These are phyloP conservation scores for Wallacemonas sp. DNA, from an alignment of 208 protist species.

Conservation along the genomic window DNA sequence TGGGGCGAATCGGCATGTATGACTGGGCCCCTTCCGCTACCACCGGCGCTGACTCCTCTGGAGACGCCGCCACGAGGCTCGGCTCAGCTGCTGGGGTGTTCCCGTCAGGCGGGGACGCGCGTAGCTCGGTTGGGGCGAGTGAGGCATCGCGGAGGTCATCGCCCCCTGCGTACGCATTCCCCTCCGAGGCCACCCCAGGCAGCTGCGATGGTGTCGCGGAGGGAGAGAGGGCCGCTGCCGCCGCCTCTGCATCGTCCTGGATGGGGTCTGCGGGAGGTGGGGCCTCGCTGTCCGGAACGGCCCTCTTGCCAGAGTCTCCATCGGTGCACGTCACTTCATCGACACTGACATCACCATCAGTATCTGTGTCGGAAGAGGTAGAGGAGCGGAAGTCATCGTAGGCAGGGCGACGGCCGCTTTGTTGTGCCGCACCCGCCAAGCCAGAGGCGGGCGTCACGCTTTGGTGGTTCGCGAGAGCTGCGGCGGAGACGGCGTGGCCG, in stretches of 20 bases:
- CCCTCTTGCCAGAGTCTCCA: too few species aligned
- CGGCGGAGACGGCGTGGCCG: too few species aligned
- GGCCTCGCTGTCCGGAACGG: too few species aligned
- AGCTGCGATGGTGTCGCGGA: constrained; percentile 10
- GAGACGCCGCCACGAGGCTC: too few species aligned
- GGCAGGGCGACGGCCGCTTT: not conserved
- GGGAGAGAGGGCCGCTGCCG: not conserved
- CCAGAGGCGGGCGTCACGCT: too few species aligned
- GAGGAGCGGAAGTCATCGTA: constrained; percentile 14
- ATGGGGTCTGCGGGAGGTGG: too few species aligned
- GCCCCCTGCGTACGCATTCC: not conserved
- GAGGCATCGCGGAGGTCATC: constrained; percentile 3
- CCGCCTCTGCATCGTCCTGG: not conserved
- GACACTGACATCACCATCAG: constrained; percentile 1
- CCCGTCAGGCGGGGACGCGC: not conserved
- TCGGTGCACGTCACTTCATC: too few species aligned
- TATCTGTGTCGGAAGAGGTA: constrained; percentile 2
- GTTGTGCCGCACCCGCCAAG: too few species aligned
- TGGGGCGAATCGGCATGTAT: too few species aligned
- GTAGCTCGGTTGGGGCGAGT: constrained; percentile 6
- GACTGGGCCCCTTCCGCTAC: too few species aligned
- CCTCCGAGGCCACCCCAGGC: not conserved
- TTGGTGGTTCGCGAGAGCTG: too few species aligned
- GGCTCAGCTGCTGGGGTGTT: not conserved
- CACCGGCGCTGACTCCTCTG: too few species aligned